Conservation (phyloP, 169 alveolate species). For the Plasmodium coatneyi region DNA sequence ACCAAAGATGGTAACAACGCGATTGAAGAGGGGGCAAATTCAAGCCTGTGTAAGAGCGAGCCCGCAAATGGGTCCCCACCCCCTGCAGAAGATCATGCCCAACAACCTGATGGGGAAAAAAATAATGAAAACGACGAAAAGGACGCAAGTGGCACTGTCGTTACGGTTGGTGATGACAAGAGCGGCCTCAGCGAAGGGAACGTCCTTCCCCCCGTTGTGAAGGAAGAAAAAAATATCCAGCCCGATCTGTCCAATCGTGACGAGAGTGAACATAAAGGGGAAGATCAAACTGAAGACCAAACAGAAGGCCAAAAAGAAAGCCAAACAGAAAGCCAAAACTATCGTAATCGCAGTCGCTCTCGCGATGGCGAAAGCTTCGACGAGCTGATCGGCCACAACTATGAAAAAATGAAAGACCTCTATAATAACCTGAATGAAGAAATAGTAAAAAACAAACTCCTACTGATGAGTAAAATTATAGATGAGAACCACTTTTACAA, state of each 20-base stretch:
- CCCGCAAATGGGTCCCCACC: neutral
- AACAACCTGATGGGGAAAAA: neutral
- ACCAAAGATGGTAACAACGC: neutral
- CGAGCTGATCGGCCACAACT: neutral
- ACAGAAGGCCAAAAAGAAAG: neutral
- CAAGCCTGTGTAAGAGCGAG: neutral
- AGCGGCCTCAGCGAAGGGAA: neutral
- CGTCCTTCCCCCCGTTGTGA: neutral
- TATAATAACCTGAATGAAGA: conserved; percentile 46
- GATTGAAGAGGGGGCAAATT: neutral
- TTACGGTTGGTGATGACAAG: neutral
- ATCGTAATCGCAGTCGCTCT: neutral
- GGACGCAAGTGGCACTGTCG: neutral
- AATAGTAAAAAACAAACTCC: conserved; percentile 43
- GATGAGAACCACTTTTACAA: conserved; percentile 46
- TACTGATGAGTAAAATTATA: conserved; percentile 19
- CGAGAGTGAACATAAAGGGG: neutral
- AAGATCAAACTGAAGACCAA: too few relatives aligned
- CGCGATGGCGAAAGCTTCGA: conserved; percentile 1
- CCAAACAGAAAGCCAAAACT: neutral
- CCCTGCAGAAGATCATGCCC: neutral
- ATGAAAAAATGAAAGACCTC: conserved; percentile 16
- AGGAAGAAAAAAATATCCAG: neutral
- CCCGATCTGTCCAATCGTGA: neutral
- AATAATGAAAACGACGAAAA: neutral